Evolutionary conservation across 2,329 filamentous ascomycete genomes (phyloP), one percentile per base, ranked within the genome.

Genomic region (Chaetomium olivaceum): DNA sequence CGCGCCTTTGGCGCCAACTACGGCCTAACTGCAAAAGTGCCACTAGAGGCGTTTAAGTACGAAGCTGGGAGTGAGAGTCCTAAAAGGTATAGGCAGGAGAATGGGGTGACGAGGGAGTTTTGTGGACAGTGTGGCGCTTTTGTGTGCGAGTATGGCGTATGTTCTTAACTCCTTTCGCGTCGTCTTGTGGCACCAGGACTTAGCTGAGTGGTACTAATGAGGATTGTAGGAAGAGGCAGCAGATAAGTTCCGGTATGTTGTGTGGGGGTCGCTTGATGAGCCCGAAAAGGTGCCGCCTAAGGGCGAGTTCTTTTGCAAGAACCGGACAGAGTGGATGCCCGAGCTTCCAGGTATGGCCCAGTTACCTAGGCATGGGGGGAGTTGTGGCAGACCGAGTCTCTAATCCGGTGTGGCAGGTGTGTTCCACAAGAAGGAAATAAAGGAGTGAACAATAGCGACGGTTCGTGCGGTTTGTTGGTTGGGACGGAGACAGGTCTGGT

Each of bases 261-360:
- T 80, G 67, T 80, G 78, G 73, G 83, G 83, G 1, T 82, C 82
- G 0, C 73, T 86, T 4, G 82, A 85, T 63, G 76, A 83, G 23
- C 80, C 80, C 0, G 80, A 81, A 16, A 76, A 74, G 59, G 72
- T 85, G 11, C 80, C 81, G 6, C 83, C 83, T 0, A 85, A 84
- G 69, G 83, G 82, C 0, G 83, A 85, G 68, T 85, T 85, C 74
- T 86, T 84, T 68, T 84, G 82, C 71, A 82, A 77, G 61, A 72
- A 76, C 48, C 74, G 81, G 64, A 75, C 78, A 5, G 73, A 69
- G 1, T 86, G 83, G 83, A 84, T 84, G 80, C 81, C 81, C 2
- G 78, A 81, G 70, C 75, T 83, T 58, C 76, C 76, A 48, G 75
- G 80, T 81, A 70, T 69, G 79, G 25, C 70, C 60, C 31, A 11